Evolutionary conservation across 2,329 filamentous ascomycete species (phyloP), one percentile per base, ranked within the genome.

Genomic region (Rosellinia necatrix): DNA sequence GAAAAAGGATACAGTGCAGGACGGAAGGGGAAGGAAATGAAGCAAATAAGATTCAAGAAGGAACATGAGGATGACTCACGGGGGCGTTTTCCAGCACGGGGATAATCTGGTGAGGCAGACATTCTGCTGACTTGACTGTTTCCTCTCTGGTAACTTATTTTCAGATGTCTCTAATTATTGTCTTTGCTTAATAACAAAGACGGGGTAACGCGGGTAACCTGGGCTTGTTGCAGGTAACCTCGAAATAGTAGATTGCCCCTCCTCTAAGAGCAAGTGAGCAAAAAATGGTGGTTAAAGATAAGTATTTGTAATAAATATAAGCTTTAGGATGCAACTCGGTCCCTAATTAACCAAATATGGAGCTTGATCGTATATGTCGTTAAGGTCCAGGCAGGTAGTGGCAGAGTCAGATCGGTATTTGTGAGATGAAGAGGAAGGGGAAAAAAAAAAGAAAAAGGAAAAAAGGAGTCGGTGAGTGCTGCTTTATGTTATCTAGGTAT

Each of bases 81-180:
- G 24, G 62, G 62, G 43, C 62, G 62, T 42, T 64, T 64, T 56
- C 62, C 62, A 47, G 60, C 56, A 41, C 62, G 58, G 29, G 48
- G 61, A 38, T 62, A 56, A 19, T 64, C 60, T 46, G 62, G 51
- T 13, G 59, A 57, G 25, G 59, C 29, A 32, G 59, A 55, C 60
- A 63, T 62, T 29, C 32, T 59, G 24, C 21, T 5, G n/a, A 17
- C 24, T 4, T 15, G 13, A 2, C 30, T 24, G 19, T 25, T 15
- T 25, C 24, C 7, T 38, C 21, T 40, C n/a, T 25, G 27, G 22
- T 5, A 24, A 25, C 22, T 35, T 35, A 27, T 29, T 24, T 27
- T 2, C 7, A 19, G 3, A 15, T 42, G 38, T 42, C 6, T 25
- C 38, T 15, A 24, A 42, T 40, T 40, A n/a, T n/a, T n/a, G n/a